phyloP scores from a whole-genome alignment of 2,329 filamentous ascomycete species.

The Paecilomyces variotii region DNA sequence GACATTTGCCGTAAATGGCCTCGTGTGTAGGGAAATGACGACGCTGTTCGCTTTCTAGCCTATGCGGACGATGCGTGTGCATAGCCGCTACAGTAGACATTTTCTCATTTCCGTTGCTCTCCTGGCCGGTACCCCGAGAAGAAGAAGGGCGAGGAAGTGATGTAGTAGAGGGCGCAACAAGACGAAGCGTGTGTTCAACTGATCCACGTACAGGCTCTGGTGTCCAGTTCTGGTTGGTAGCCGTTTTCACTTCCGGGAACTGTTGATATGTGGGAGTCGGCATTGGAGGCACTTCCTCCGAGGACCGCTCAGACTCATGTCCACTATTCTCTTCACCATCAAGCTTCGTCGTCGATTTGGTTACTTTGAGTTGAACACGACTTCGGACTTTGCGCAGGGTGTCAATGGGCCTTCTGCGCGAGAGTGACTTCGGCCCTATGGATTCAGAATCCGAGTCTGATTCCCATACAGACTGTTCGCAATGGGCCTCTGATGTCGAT shows the following conservation, averaged over 20 bases:
- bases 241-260: constrained; percentile 10
- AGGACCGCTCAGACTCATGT: constrained; percentile 11
- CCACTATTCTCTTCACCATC: constrained; percentile 11
- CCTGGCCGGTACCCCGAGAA: constrained; percentile 16
- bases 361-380: constrained; percentile 29
- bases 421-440: constrained; percentile 25
- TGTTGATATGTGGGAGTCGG: constrained; percentile 11
- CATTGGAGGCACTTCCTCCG: constrained; percentile 23
- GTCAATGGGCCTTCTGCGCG: constrained; percentile 27
- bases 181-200: constrained; percentile 24
- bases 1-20: constrained; percentile 22
- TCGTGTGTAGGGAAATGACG: constrained; percentile 16
- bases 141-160: constrained; percentile 22
- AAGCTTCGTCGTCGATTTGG: constrained; percentile 29
- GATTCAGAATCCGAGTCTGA: constrained; percentile 32
- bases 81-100: constrained; percentile 28
- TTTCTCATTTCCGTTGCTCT: constrained; percentile 21
- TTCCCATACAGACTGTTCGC: constrained; percentile 34
- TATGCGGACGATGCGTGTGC: constrained; percentile 27
- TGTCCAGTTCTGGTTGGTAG: constrained; percentile 7
- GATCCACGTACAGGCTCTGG: constrained; percentile 18
- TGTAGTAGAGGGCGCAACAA: constrained; percentile 28
- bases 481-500: constrained; percentile 23
- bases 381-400: constrained; percentile 34
- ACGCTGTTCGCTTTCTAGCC: constrained; percentile 19